phyloP scores from a whole-genome alignment of 1,284 basidiomycete species.

The Mycena citricolor region DNA sequence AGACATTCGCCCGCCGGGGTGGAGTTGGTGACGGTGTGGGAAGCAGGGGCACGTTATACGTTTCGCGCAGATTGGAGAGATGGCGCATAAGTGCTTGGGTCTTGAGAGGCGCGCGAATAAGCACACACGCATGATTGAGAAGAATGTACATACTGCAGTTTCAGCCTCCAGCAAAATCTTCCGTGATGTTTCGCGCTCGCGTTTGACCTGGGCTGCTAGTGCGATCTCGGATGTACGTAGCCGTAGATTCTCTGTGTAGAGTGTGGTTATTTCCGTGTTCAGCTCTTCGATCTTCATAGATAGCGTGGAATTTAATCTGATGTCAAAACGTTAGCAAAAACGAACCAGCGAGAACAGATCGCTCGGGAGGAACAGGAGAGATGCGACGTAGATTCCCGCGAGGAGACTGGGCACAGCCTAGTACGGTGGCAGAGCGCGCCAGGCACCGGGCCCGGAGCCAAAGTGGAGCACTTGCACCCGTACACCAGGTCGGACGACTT shows the following conservation, averaged over 20 bases:
- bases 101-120: constrained; percentile 35
- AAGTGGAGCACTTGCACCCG: constrained; percentile 3
- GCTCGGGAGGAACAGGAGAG: not conserved
- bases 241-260: constrained; percentile 78
- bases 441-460: not conserved
- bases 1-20: constrained; percentile 41
- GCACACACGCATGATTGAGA: no score
- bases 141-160: constrained; percentile 55
- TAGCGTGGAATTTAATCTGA: constrained; percentile 81
- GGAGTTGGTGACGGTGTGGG: constrained; percentile 46
- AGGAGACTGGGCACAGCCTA: not conserved
- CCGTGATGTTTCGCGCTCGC: constrained; percentile 72
- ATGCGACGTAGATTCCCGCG: constrained; percentile 16
- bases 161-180: constrained; percentile 71
- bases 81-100: constrained; percentile 65
- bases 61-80: constrained; percentile 60
- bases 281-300: constrained; percentile 81
- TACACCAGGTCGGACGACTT: not conserved
- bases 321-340: no score
- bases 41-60: constrained; percentile 45
- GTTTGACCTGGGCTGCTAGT: constrained; percentile 70
- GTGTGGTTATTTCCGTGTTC: constrained; percentile 73
- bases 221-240: constrained; percentile 77
- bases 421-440: constrained; percentile 1
- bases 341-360: constrained; percentile 2